These are phyloP conservation scores for Phytophthora agathidicida DNA, from an alignment of 352 stramenopile genomes.

Conservation along the genomic window DNA sequence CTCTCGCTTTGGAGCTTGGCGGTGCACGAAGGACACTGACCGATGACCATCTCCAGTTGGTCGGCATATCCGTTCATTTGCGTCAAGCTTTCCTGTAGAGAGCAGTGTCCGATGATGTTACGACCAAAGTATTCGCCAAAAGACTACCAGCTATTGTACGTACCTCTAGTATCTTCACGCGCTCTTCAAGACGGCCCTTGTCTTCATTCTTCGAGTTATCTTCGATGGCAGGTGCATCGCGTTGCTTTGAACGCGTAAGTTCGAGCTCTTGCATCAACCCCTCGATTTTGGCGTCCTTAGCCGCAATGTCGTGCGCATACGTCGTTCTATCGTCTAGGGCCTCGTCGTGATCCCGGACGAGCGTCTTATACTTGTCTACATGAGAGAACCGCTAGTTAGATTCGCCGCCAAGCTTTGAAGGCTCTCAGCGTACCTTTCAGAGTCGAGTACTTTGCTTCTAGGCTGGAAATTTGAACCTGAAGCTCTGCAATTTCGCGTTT, in stretches of 20 bases:
- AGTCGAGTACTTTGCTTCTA: constrained; percentile 23
- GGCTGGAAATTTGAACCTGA: constrained; percentile 16
- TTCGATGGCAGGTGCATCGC: not conserved
- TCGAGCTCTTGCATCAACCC: constrained; percentile 43
- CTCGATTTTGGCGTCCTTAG: constrained; percentile 43
- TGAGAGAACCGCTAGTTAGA: not conserved
- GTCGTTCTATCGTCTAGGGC: constrained; percentile 6
- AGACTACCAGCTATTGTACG: not conserved
- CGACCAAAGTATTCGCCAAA: not conserved
- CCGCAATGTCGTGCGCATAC: constrained; percentile 24
- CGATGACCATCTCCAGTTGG: constrained; percentile 78
- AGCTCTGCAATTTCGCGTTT: constrained; percentile 11
- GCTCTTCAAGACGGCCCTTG: constrained; percentile 33
- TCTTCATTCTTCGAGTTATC: constrained; percentile 13
- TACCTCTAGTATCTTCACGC: constrained; percentile 77
- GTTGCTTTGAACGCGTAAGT: constrained; percentile 17
- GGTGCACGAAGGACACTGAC: constrained; percentile 69
- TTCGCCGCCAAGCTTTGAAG: not conserved
- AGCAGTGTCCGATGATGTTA: constrained; percentile 3
- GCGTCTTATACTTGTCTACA: constrained; percentile 39
- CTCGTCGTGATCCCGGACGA: constrained; percentile 26
- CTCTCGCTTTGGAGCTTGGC: constrained; percentile 73
- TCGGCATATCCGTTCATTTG: constrained; percentile 85
- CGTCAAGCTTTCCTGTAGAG: constrained; percentile 65
- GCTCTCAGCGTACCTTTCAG: constrained; percentile 17